Evolutionary conservation across 2,329 filamentous ascomycete species (phyloP).

Genomic region (Ophiostoma sp.): DNA sequence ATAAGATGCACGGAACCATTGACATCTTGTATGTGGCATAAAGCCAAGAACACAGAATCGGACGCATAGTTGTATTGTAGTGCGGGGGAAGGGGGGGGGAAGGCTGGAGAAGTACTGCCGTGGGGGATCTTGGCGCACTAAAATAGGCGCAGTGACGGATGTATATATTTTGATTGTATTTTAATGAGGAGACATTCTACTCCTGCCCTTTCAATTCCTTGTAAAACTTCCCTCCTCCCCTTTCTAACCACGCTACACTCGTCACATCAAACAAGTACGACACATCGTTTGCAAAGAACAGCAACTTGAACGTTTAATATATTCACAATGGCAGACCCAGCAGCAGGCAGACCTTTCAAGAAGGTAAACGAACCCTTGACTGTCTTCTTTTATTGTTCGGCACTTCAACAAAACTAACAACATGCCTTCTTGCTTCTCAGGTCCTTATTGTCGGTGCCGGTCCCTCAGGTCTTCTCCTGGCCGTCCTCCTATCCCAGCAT

Average conservation of each 20-base stretch:
- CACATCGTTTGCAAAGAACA: not conserved
- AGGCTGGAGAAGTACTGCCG: constrained; percentile 2
- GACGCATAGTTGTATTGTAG: not conserved
- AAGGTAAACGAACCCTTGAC: constrained; percentile 23
- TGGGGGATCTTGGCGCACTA: not conserved
- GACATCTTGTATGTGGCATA: not conserved
- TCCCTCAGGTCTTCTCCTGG: constrained; percentile 51
- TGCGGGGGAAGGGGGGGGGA: constrained; percentile 10
- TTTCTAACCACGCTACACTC: not conserved
- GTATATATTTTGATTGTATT: not conserved
- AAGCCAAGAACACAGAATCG: not conserved
- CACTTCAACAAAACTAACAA: not conserved
- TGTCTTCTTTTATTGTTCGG: too few species aligned
- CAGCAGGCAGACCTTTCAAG: constrained; percentile 28
- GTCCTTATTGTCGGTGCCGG: constrained; percentile 52
- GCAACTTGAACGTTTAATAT: too few species aligned
- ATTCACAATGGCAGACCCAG: constrained; percentile 4
- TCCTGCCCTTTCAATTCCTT: not conserved
- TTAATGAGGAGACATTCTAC: not conserved
- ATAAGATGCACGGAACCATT: not conserved
- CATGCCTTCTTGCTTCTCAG: constrained; percentile 31
- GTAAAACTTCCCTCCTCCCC: too few species aligned
- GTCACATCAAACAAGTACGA: not conserved
- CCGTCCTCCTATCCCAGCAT: constrained; percentile 53
- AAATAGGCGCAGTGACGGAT: not conserved